A percentile compares a stretch with the other conserved stretches of the same genome.
phyloP scores from a whole-genome alignment of 2,329 filamentous ascomycete genomes.

The Apiospora rasikravindrae region DNA sequence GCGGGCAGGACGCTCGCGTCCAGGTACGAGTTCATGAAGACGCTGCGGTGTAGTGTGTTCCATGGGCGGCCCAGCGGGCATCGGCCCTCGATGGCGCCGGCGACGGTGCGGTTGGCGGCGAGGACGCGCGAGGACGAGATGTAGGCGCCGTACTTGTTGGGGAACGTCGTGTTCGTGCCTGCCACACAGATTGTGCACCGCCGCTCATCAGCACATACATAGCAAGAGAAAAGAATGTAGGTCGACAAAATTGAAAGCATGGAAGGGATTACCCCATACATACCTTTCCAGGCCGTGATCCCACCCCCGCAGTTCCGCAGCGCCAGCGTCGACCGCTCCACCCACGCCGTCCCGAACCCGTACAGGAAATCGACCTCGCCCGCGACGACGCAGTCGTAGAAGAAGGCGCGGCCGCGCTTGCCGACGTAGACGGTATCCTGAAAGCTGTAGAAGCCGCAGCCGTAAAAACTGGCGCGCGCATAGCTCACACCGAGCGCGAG shows the following conservation, averaged over 20 bases:
- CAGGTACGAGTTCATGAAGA: constrained; percentile 61
- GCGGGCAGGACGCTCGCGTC: constrained; percentile 57
- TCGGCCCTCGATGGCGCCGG: constrained; percentile 41
- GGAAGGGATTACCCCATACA: too few species aligned
- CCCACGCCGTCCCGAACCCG: constrained; percentile 69
- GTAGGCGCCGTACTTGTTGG: constrained; percentile 72
- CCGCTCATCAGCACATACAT: not conserved
- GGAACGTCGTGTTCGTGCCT: constrained; percentile 64
- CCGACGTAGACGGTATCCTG: constrained; percentile 73
- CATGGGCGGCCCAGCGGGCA: constrained; percentile 68
- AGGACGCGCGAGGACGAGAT: constrained; percentile 59
- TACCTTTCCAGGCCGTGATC: constrained; percentile 72
- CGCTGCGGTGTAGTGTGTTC: constrained; percentile 61
- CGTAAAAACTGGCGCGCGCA: constrained; percentile 71
- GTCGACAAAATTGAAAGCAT: too few species aligned
- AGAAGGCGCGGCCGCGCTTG: constrained; percentile 70
- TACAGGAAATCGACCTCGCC: constrained; percentile 74
- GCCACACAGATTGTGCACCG: not conserved
- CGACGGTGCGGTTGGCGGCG: constrained; percentile 58
- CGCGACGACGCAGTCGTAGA: constrained; percentile 63
- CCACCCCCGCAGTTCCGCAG: constrained; percentile 69
- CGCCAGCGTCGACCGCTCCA: constrained; percentile 57
- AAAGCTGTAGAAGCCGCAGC: constrained; percentile 68
- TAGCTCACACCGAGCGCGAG: constrained; percentile 65
- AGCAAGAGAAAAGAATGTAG: too few species aligned